A percentile compares a stretch with the other conserved stretches of the same genome.
Conservation (phyloP, 192 early-diverging fungal genomes). For the Piromyces finnis region DNA sequence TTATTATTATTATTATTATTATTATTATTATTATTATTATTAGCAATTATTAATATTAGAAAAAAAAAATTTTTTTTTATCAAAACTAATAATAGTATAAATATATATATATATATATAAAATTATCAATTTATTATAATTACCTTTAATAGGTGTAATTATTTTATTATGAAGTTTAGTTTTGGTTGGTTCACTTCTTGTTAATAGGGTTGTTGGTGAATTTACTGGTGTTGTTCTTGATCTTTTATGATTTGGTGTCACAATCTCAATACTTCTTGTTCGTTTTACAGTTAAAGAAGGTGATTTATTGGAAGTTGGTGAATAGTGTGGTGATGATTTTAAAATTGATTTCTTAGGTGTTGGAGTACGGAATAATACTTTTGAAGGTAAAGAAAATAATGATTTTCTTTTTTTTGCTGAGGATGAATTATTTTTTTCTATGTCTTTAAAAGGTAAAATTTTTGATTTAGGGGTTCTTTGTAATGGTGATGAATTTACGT, state of each 20-base stretch:
- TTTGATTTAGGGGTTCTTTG: neutral
- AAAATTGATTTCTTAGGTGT: neutral
- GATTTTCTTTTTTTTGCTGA: neutral
- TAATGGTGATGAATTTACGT: neutral
- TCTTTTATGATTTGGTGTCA: neutral
- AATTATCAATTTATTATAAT: neutral
- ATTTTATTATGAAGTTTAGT: neutral
- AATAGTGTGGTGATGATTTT: neutral
- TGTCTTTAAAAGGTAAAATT: neutral
- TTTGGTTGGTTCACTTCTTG: neutral
- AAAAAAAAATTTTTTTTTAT: too few relatives aligned
- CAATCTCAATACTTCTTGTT: neutral
- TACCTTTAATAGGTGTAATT: neutral
- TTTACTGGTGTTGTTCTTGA: neutral
- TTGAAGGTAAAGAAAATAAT: neutral
- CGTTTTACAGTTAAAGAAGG: neutral
- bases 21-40: too few relatives aligned
- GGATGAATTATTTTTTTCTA: neutral
- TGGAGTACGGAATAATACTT: neutral
- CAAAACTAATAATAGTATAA: neutral
- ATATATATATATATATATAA: neutral
- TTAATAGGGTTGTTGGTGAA: neutral
- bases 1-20: too few relatives aligned
- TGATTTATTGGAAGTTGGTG: neutral
- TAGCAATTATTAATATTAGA: too few relatives aligned